Evolutionary conservation across 2,329 filamentous ascomycete species (phyloP), one percentile per base, ranked within the genome.

Genomic region (Dothistroma pini): DNA sequence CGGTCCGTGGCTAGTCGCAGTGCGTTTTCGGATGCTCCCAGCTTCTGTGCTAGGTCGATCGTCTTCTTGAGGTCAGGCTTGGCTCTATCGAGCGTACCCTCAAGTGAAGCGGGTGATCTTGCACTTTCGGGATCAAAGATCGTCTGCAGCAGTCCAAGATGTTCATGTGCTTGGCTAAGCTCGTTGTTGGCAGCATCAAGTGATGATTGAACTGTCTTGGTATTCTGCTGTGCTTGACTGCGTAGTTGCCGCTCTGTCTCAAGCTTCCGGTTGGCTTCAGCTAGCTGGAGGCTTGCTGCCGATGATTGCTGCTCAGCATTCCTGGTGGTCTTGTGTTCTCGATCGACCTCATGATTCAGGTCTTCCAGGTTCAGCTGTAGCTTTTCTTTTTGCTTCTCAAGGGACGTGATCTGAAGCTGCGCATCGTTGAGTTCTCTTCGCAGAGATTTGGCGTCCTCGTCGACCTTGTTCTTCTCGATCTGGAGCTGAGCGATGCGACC

Each of bases 331-430:
- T 97, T 96, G 71, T 93, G 91, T 76, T 97, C 93, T 32, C 92
- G 85, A 54, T 90, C 89, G 57, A 97, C 84, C 75, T 97, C 92
- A 69, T 97, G 93, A 68, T 91, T 96, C 38, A 97, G 81, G 74
- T 99, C 93, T 74, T 99, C 93, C 9, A 97, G 77, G 70, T 84
- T 92, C 48, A 97, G 83, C 56, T 92, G 86, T 31, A 97, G 81
- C 76, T 97, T 97, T 76, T 97, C 93, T 56, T 95, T 89, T 75
- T 95, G 91, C 80, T 97, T 97, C 74, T 97, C 92, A 8, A 97
- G 78, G 0, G 90, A 89, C 0, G 89, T 89, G 66, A 96, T 86
- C 5, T 86, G 86, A 25, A 97, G 77, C 69, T 97, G 93, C 6
- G 90, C 83, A 67, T 97, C 93, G 59, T 89, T 91, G 12, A 97